Evolutionary conservation across 371 early-diverging fungal species (phyloP), one percentile per base, ranked within the genome.

Genomic region (Mucor piriformis): DNA sequence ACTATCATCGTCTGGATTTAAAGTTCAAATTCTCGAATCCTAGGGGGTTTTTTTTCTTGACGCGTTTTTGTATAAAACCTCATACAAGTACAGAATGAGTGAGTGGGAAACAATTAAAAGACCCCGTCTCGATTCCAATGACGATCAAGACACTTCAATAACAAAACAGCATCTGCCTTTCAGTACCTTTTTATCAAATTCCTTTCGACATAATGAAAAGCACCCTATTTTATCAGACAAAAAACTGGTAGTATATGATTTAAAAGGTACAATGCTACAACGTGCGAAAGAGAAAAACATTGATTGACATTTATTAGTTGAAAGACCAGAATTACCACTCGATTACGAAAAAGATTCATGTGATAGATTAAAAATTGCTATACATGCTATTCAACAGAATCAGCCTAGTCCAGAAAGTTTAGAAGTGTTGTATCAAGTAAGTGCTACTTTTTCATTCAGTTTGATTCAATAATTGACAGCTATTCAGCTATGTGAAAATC

Each of bases 361-460:
- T 84, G 60, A 54, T 24, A 76, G 83, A 33, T 77, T 96, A 13
- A 76, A 86, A 57, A 51, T 65, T 1, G 94, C 93, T 4, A 88
- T 95, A 16, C 73, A 74, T 4, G 88, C 92, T n/a, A 92, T 95
- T 25, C 88, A 90, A 27, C 60, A 71, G n/a, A 73, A 79, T 32
- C 62, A 72, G 50, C 79, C 84, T 1, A 83, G 86, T 1, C 59
- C 74, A 5, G 89, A 90, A 51, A 89, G 92, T 29, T 73, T 92
- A 7, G 95, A 95, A 63, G 92, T 91, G 56, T 85, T 95, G 12
- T 96, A 94, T 73, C 88, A 88, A 63, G 88, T 84, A 64, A 20
- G 52, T 27, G 20, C 3, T 23, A 13, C 6, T 40, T 6, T 16
- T 35, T 42, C 20, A 23, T 35, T 37, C 13, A 23, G 6, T 13